These are phyloP conservation scores for Quercus wislizeni DNA, from an alignment of 306 rosid species.

Conservation along the genomic window DNA sequence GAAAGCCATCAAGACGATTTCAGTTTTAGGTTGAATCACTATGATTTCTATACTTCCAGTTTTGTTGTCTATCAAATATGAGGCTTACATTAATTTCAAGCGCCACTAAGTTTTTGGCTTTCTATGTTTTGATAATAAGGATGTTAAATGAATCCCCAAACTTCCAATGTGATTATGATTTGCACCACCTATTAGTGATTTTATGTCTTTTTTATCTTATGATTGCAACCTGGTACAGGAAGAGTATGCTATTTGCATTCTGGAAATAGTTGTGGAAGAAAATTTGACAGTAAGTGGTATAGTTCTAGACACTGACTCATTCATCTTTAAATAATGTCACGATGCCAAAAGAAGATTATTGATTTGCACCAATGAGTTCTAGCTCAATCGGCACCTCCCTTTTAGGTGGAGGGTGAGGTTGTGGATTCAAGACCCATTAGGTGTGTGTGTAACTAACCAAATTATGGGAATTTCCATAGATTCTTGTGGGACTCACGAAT, in stretches of 20 bases:
- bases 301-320: not conserved
- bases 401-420: no score
- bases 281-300: not conserved
- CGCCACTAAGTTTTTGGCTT: not conserved
- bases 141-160: not conserved
- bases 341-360: not conserved
- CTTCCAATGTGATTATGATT: not conserved
- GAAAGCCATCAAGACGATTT: not conserved
- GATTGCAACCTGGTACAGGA: not conserved
- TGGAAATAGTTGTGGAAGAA: not conserved
- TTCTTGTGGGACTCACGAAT: not conserved
- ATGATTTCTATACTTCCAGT: not conserved
- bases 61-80: not conserved
- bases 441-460: no score
- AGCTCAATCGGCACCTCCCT: no score
- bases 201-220: not conserved
- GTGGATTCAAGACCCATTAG: no score
- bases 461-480: not conserved
- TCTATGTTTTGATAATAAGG: not conserved
- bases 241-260: not conserved
- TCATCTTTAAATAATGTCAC: not conserved
- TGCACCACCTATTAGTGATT: not conserved
- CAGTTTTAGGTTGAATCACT: not conserved
- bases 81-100: not conserved
- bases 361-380: not conserved